Evolutionary conservation across 2,329 filamentous ascomycete species (phyloP).

Genomic region (Thyridium curvatum): DNA sequence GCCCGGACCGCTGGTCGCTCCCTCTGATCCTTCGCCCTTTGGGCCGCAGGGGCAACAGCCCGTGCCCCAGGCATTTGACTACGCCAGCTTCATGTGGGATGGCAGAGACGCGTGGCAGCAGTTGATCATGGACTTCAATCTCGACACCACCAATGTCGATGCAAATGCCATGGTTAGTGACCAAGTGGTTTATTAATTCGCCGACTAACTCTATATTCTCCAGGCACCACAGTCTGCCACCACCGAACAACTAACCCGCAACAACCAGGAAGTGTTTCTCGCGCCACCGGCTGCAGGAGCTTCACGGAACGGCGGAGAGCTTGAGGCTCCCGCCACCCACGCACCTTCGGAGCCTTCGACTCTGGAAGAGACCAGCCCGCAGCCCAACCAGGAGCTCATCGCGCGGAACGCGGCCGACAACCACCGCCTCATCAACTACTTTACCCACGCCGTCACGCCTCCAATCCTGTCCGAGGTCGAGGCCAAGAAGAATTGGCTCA

Average conservation of each 20-base stretch:
- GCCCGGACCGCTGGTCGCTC: too few relatives aligned
- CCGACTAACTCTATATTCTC: too few relatives aligned
- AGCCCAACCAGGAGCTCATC: slow-evolving; percentile 13
- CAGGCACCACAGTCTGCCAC: too few relatives aligned
- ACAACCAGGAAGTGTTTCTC: too few relatives aligned
- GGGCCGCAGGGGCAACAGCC: slow-evolving; percentile 9
- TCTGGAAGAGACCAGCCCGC: slow-evolving; percentile 11
- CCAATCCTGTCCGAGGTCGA: slow-evolving; percentile 48
- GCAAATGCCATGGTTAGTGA: too few relatives aligned
- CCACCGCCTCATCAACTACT: slow-evolving; percentile 38
- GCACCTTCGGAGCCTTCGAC: slow-evolving; percentile 9
- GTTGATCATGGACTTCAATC: slow-evolving; percentile 9
- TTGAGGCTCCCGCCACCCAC: too few relatives aligned
- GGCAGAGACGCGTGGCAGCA: slow-evolving; percentile 27
- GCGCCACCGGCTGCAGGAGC: too few relatives aligned
- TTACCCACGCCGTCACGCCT: slow-evolving; percentile 39
- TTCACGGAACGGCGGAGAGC: too few relatives aligned
- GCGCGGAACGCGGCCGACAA: slow-evolving; percentile 21
- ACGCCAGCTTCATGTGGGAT: slow-evolving; percentile 43
- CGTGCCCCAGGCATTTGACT: slow-evolving; percentile 38
- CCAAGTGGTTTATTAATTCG: too few relatives aligned
- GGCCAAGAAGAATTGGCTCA: slow-evolving; percentile 43
- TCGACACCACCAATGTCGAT: background rate
- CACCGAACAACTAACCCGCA: too few relatives aligned
- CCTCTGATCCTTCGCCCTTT: slow-evolving; percentile 1